phyloP scores from a whole-genome alignment of 2,329 filamentous ascomycete species.

The Periconia macrospinosa region DNA sequence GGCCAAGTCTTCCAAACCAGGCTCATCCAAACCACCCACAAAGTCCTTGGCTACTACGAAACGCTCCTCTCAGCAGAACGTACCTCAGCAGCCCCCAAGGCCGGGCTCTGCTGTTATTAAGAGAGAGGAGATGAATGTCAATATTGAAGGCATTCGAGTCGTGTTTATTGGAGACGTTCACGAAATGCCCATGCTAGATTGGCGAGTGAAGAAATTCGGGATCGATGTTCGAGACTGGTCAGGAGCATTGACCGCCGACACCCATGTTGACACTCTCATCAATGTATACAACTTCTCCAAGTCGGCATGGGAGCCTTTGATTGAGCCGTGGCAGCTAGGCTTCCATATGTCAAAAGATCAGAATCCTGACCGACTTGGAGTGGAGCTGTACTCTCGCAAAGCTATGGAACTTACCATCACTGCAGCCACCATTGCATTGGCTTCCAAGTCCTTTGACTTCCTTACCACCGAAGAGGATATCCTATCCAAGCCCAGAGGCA shows the following conservation, averaged over 20 bases:
- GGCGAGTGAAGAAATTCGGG: conserved; percentile 88
- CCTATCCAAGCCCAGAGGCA: conserved; percentile 86
- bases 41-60: conserved; percentile 51
- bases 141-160: conserved; percentile 84
- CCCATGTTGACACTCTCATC: conserved; percentile 88
- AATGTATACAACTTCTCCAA: conserved; percentile 99
- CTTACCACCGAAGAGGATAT: conserved; percentile 87
- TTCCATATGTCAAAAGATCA: conserved; percentile 82
- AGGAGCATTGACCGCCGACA: conserved; percentile 80
- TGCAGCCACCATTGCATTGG: conserved; percentile 88
- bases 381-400: conserved; percentile 87
- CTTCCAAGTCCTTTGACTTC: conserved; percentile 91
- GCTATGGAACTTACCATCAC: conserved; percentile 91
- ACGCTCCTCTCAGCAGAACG: conserved; percentile 54
- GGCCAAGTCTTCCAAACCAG: conserved; percentile 52
- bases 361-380: conserved; percentile 72
- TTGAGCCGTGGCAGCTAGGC: conserved; percentile 96
- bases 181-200: conserved; percentile 90
- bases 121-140: conserved; percentile 81
- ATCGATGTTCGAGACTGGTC: conserved; percentile 91
- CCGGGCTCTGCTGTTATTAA: conserved; percentile 60
- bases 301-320: conserved; percentile 93
- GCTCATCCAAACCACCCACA: conserved; percentile 50
- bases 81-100: conserved; percentile 58
- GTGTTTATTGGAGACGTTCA: conserved; percentile 95